A percentile compares a stretch with the other conserved stretches of the same genome.
Evolutionary conservation across 1,284 basidiomycete species (phyloP).

Genomic region (Rhizoctonia solani): DNA sequence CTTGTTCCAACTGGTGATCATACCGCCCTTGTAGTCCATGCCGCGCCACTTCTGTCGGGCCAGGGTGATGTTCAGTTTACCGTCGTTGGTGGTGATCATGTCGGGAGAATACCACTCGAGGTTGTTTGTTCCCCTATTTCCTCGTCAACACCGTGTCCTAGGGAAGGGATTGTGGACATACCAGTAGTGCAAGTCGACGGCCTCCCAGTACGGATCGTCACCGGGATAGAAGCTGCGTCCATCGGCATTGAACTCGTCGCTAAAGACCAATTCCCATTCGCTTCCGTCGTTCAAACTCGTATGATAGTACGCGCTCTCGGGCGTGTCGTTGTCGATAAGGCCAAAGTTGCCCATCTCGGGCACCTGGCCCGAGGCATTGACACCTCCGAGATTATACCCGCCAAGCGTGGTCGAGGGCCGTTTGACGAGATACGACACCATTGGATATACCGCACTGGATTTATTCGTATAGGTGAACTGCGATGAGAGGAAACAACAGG

Average conservation of each 20-base stretch:
- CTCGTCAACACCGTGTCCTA: neutral
- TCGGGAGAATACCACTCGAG: conserved; percentile 71
- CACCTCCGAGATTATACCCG: conserved; percentile 55
- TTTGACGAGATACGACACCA: conserved; percentile 47
- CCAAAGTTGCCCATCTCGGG: conserved; percentile 70
- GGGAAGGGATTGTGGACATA: conserved; percentile 6
- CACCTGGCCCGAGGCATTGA: conserved; percentile 53
- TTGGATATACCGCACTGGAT: conserved; percentile 50
- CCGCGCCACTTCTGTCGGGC: conserved; percentile 62
- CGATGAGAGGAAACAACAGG: neutral
- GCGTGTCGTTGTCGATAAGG: conserved; percentile 77
- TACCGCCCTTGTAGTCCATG: conserved; percentile 68
- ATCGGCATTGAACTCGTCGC: no score
- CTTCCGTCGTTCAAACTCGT: conserved; percentile 47
- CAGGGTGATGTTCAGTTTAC: conserved; percentile 74
- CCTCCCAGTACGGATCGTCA: conserved; percentile 55
- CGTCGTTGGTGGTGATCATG: conserved; percentile 73
- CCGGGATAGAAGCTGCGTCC: conserved; percentile 55
- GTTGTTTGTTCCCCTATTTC: conserved; percentile 41
- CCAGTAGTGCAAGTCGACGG: conserved; percentile 55
- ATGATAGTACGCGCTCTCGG: conserved; percentile 48
- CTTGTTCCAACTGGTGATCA: conserved; percentile 79
- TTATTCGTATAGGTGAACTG: neutral
- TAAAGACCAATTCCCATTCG: conserved; percentile 49
- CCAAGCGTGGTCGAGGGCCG: conserved; percentile 30